phyloP scores from a whole-genome alignment of 2,329 filamentous ascomycete genomes.

The Pestalotiopsis sp. region DNA sequence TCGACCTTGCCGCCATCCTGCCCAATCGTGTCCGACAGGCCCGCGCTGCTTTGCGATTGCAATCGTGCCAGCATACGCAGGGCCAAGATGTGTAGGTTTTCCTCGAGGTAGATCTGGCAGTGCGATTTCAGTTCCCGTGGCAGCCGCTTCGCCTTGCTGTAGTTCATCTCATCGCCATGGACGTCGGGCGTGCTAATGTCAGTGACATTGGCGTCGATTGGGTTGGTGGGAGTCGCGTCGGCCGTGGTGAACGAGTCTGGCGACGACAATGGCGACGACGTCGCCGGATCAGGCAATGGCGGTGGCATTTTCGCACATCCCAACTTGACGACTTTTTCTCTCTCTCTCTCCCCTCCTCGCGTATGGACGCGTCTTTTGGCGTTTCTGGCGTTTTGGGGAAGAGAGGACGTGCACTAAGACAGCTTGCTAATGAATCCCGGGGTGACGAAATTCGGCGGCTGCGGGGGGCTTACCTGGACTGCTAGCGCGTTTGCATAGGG shows the following conservation, averaged over 20 bases:
- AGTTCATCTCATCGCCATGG: constrained; percentile 33
- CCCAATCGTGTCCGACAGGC: not conserved
- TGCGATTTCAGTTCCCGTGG: constrained; percentile 68
- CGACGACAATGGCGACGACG: constrained; percentile 25
- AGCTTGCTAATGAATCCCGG: not conserved
- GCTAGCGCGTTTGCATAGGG: not conserved
- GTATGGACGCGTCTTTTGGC: not conserved
- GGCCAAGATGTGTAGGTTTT: constrained; percentile 65
- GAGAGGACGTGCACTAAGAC: not conserved
- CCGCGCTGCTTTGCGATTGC: constrained; percentile 51
- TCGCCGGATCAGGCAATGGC: not conserved
- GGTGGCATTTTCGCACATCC: constrained; percentile 19
- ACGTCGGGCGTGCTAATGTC: constrained; percentile 24
- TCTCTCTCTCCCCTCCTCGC: not conserved
- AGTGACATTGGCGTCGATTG: constrained; percentile 17
- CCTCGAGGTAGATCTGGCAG: constrained; percentile 74
- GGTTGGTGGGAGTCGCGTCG: constrained; percentile 20
- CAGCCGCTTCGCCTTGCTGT: constrained; percentile 57
- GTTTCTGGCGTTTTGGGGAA: not conserved
- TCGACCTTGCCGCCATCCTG: constrained; percentile 12
- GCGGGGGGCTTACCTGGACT: not conserved
- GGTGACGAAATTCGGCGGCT: not conserved
- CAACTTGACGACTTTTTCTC: not conserved
- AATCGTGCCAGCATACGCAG: constrained; percentile 67
- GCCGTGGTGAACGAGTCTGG: constrained; percentile 26